Base-by-base conservation (phyloP, 768 basidiomycete genomes). In the Kwoniella bestiolae region DNA sequence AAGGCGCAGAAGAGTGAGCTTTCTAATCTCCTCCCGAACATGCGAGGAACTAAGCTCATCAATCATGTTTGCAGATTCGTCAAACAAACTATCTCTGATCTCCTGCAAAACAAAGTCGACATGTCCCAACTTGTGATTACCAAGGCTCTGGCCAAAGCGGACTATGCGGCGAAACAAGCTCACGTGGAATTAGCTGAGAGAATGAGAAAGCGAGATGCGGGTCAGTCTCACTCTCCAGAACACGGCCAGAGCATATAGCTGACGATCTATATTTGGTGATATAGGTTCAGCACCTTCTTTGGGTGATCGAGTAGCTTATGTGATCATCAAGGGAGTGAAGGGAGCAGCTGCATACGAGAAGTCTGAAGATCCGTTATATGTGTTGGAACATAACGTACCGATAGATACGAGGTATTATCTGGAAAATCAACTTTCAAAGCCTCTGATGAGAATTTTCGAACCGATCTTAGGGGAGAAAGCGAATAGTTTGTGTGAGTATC, bases 81-180 rank as follows among this genome's bases (percentile, higher is more conserved):
- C 63, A 98, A 99, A 80, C 91, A 90, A 69, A 89, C 87, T 46
- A 98, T 98, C 67, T 87, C 94, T 0, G 94, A 98, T 74, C 85
- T 99, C 1, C 83, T 99, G 29, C 95, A 96, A 79, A 98, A 98
- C 82, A 95, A 90, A 82, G 84, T 99, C 52, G 96, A 99, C 79
- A 95, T 99, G 92, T 98, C 95, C 7, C 96, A 98, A 78, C 86
- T 99, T 23, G 96, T 99, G 77, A 99, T 99, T 74, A 98, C 96
- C 14, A 99, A 99, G 77, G 96, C 95, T 0, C 85, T 98, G 18
- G 85, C 95, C 0, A 99, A 98, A 83, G 84, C 87, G 90, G 96
- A 97, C 76, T 98, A 99, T 76, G 86, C 88, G 55, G 93, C 86
- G 4, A 98, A 95, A 80, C 96, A 98, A 81, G 94, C 96, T 0